These are phyloP conservation scores for Nothophoma quercina DNA, from an alignment of 2,329 filamentous ascomycete species.

Conservation along the genomic window DNA sequence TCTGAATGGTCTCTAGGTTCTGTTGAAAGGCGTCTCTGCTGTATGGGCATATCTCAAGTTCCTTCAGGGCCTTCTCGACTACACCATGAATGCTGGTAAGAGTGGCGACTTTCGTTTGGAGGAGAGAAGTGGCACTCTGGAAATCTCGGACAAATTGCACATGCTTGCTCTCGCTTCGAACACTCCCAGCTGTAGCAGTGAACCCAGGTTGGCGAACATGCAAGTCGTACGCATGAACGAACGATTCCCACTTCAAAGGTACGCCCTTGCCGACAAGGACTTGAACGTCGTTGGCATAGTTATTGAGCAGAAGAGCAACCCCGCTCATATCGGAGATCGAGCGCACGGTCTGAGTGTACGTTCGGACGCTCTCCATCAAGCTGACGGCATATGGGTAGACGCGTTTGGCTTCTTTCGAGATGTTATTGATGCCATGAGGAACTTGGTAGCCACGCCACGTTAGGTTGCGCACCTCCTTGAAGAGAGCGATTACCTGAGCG, in stretches of 20 bases:
- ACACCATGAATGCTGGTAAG: constrained; percentile 81
- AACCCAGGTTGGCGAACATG: constrained; percentile 73
- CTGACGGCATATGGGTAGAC: constrained; percentile 98
- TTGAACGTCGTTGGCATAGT: constrained; percentile 92
- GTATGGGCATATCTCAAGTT: constrained; percentile 86
- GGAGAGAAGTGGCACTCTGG: constrained; percentile 81
- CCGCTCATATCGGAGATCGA: constrained; percentile 86
- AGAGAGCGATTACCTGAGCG: constrained; percentile 93
- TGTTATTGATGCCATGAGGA: constrained; percentile 91
- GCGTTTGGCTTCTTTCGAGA: constrained; percentile 97
- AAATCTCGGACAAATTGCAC: constrained; percentile 97
- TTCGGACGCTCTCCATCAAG: constrained; percentile 98
- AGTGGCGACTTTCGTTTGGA: constrained; percentile 86
- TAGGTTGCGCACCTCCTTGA: constrained; percentile 97
- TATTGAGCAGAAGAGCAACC: constrained; percentile 85
- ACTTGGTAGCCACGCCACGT: constrained; percentile 95
- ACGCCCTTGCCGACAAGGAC: constrained; percentile 84
- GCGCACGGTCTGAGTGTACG: constrained; percentile 85
- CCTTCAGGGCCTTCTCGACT: constrained; percentile 79
- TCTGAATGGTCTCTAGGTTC: constrained; percentile 85
- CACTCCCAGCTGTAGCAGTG: constrained; percentile 66
- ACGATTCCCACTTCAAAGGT: constrained; percentile 94
- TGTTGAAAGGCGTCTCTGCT: constrained; percentile 79
- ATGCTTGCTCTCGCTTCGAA: constrained; percentile 81
- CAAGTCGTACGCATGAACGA: constrained; percentile 94